These are phyloP conservation scores for Sporodiniella umbellata DNA, from an alignment of 371 early-diverging fungal species.

Conservation along the genomic window DNA sequence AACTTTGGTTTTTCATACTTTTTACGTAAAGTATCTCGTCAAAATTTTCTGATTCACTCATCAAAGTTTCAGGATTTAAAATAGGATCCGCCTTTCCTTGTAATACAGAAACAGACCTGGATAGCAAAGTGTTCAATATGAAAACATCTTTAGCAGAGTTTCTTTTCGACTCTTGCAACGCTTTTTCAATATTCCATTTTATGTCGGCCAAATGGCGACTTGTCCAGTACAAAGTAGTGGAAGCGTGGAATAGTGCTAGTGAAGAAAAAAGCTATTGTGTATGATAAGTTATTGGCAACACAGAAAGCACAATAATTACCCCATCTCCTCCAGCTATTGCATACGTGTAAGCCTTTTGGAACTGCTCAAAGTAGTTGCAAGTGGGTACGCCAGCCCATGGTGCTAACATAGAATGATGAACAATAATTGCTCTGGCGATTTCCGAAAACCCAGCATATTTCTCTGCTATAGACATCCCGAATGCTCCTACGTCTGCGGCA, in stretches of 20 bases:
- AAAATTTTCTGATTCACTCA: conserved; percentile 29
- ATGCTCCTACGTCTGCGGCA: conserved; percentile 34
- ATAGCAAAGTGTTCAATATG: conserved; percentile 29
- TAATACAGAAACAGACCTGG: conserved; percentile 32
- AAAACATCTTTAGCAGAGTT: conserved; percentile 24
- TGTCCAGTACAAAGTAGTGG: conserved; percentile 31
- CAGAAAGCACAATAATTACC: conserved; percentile 8
- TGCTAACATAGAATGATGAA: conserved; percentile 32
- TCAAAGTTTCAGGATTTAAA: conserved; percentile 20
- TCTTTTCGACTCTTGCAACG: conserved; percentile 33
- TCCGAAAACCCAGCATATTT: conserved; percentile 39
- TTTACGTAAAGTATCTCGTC: conserved; percentile 28
- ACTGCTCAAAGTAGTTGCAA: conserved; percentile 29
- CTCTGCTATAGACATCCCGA: conserved; percentile 33
- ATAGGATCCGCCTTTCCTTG: conserved; percentile 34
- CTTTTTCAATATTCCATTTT: conserved; percentile 26
- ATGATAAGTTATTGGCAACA: background rate
- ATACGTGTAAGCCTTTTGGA: conserved; percentile 36
- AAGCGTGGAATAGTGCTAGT: conserved; percentile 35
- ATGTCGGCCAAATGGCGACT: conserved; percentile 34
- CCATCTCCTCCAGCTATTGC: conserved; percentile 41
- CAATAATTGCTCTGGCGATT: conserved; percentile 35
- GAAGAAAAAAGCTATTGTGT: conserved; percentile 29
- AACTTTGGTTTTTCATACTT: conserved; percentile 23
- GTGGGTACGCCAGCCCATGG: conserved; percentile 37